Evolutionary conservation across 2,329 filamentous ascomycete species (phyloP).

Genomic region (Cladophialophora psammophila): DNA sequence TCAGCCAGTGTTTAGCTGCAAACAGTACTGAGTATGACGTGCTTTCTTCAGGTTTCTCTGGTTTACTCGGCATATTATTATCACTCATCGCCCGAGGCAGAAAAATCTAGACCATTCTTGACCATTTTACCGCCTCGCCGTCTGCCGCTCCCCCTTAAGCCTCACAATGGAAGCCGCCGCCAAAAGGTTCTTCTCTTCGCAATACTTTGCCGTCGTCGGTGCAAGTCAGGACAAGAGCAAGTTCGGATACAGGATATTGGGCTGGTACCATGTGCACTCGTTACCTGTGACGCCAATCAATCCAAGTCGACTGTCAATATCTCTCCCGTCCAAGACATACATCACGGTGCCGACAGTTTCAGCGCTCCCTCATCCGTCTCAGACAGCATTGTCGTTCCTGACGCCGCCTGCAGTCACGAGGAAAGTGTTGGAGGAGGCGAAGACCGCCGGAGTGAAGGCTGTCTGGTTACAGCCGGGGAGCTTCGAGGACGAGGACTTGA

Average conservation of each 20-base stretch:
- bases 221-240: slow-evolving; percentile 85
- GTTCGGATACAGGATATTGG: slow-evolving; percentile 80
- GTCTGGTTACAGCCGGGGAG: slow-evolving; percentile 93
- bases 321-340: slow-evolving; percentile 66
- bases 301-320: slow-evolving; percentile 70
- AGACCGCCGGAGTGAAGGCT: slow-evolving; percentile 72
- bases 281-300: slow-evolving; percentile 86
- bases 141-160: background rate
- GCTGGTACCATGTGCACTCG: slow-evolving; percentile 81
- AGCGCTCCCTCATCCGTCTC: slow-evolving; percentile 68
- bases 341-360: slow-evolving; percentile 70
- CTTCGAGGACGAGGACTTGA: slow-evolving; percentile 77
- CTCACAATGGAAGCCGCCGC: slow-evolving; percentile 71
- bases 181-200: slow-evolving; percentile 79
- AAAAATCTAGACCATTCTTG: background rate
- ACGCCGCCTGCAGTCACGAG: slow-evolving; percentile 82
- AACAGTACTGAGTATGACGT: background rate
- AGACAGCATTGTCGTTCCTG: slow-evolving; percentile 83
- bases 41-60: background rate
- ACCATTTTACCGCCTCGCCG: background rate
- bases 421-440: slow-evolving; percentile 77
- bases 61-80: background rate
- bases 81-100: background rate
- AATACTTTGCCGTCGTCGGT: slow-evolving; percentile 85
- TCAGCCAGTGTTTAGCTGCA: background rate